Conservation (phyloP, 257 asterid genomes). For the Solanum piurae region DNA sequence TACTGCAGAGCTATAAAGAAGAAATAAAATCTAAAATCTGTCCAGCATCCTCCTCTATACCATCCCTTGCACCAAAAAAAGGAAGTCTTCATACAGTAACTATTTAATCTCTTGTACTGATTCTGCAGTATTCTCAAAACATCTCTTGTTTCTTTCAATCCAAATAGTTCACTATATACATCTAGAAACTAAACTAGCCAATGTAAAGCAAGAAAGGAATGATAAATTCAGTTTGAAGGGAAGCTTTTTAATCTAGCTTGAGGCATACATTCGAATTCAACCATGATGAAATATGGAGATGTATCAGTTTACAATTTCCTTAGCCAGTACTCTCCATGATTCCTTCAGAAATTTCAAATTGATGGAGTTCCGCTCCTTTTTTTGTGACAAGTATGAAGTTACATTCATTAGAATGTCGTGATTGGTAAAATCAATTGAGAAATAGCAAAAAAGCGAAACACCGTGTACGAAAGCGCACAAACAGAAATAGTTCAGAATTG, state of each 20-base stretch:
- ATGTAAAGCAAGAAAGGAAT: neutral
- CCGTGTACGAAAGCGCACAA: neutral
- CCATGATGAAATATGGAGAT: neutral
- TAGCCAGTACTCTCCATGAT: neutral
- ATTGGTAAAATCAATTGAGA: neutral
- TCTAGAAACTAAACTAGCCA: neutral
- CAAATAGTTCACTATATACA: neutral
- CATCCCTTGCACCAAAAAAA: too few relatives aligned
- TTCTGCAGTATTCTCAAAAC: too few relatives aligned
- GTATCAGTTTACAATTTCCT: neutral
- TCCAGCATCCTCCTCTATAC: too few relatives aligned
- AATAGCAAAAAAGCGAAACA: neutral
- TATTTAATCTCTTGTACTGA: too few relatives aligned
- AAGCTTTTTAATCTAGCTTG: neutral
- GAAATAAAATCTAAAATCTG: too few relatives aligned
- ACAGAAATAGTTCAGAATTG: neutral
- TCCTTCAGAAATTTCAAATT: neutral
- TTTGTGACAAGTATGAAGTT: neutral
- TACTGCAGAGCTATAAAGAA: too few relatives aligned
- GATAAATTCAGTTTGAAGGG: neutral
- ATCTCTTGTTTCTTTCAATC: too few relatives aligned
- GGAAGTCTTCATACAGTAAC: too few relatives aligned
- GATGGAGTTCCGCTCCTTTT: neutral
- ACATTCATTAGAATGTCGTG: neutral
- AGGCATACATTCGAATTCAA: neutral